These are phyloP conservation scores for Chenopodium album DNA, from an alignment of 148 eudicot genomes.

Conservation along the genomic window DNA sequence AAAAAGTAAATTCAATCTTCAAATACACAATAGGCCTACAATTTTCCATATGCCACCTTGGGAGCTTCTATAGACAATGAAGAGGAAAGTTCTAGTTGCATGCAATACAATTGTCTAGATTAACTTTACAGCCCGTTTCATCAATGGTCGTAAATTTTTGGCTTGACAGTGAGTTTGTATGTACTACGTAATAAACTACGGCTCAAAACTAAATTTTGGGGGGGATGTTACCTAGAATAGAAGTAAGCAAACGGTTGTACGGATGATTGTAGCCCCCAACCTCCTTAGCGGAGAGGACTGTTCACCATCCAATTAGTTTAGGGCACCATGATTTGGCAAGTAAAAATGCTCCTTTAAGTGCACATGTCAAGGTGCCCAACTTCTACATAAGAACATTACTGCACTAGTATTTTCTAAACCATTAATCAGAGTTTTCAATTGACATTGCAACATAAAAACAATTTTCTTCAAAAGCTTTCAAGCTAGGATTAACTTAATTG, in stretches of 20 bases:
- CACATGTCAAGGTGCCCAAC: constrained; percentile 18
- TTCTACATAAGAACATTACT: background rate
- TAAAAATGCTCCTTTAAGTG: constrained; percentile 40
- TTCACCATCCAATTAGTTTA: constrained; percentile 56
- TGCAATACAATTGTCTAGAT: background rate
- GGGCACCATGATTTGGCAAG: constrained; percentile 45
- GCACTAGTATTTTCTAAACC: background rate
- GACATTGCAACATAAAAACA: background rate
- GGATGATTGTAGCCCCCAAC: constrained; percentile 67
- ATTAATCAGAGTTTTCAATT: background rate
- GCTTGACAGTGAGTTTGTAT: no score
- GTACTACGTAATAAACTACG: no score
- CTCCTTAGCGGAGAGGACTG: constrained; percentile 58
- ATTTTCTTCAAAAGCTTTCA: no score
- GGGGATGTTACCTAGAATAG: no score
- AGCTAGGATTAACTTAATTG: no score
- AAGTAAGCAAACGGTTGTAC: constrained; percentile 24
- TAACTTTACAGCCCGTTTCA: background rate
- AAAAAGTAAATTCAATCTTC: no score
- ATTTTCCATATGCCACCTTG: no score
- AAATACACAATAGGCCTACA: no score
- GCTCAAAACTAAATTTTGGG: no score
- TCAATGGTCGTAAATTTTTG: no score
- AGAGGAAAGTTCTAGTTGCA: background rate
- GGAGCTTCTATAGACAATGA: background rate